Evolutionary conservation across 495 filamentous ascomycete genomes (phyloP).

Genomic region (Penicillium psychrofluorescens): DNA sequence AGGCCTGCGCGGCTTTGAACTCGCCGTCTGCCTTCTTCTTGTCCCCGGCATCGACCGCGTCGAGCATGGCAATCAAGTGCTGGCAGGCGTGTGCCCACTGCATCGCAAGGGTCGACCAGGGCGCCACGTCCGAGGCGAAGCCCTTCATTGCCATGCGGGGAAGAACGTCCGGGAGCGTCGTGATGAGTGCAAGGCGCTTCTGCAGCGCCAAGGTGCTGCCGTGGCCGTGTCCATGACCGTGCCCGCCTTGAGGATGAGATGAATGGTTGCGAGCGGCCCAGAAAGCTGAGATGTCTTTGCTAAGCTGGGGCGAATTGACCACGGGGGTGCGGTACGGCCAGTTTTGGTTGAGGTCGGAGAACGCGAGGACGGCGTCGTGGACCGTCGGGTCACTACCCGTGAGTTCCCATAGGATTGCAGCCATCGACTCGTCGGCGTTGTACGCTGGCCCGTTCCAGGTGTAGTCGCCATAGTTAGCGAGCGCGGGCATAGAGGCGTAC

Average conservation of each 20-base stretch:
- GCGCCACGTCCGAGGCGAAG: slow-evolving; percentile 7
- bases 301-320: slow-evolving; percentile 3
- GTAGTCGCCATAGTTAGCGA: slow-evolving; percentile 10
- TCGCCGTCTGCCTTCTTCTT: slow-evolving; percentile 5
- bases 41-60: slow-evolving; percentile 2
- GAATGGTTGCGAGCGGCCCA: slow-evolving; percentile 1
- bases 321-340: slow-evolving; percentile 6
- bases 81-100: slow-evolving; percentile 8
- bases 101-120: slow-evolving; percentile 8
- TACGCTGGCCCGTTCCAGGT: slow-evolving; percentile 9
- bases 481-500: slow-evolving; percentile 7
- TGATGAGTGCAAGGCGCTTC: slow-evolving; percentile 1
- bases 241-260: background rate
- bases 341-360: slow-evolving; percentile 9
- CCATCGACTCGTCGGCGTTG: slow-evolving; percentile 3
- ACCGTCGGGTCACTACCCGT: slow-evolving; percentile 1
- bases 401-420: slow-evolving; percentile 5
- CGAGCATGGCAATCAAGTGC: slow-evolving; percentile 9
- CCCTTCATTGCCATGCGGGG: slow-evolving; percentile 8
- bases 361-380: slow-evolving; percentile 4
- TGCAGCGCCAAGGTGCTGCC: background rate
- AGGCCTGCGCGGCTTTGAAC: slow-evolving; percentile 3
- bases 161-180: slow-evolving; percentile 3
- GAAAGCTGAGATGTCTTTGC: slow-evolving; percentile 5
- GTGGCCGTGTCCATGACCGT: background rate